Base-by-base conservation (phyloP, 2,329 filamentous ascomycete species). In the Aspergillus calidoustus region DNA sequence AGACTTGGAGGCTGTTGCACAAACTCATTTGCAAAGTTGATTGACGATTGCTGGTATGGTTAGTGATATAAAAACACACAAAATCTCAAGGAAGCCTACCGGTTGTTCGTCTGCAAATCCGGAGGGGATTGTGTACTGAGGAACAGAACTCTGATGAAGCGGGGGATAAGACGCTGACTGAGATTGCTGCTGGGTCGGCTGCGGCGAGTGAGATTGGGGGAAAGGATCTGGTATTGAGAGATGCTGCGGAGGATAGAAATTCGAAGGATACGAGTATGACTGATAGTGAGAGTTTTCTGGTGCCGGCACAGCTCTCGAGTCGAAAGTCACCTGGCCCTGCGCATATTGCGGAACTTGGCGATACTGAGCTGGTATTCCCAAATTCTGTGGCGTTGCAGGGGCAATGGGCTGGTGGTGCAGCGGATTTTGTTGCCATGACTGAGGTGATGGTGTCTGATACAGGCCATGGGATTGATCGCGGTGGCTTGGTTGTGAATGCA, bases 1-100 rank as follows among this genome's bases (percentile, higher is more conserved):
- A 72, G 63, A 49, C 60, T 64, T 3, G 64, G 61, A 19, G 68
- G 62, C 25, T 64, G 60, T 13, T 69, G 66, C 13, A 69, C 28
- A 55, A 73, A 79, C 28, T 74, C 70, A 53, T 70, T 71, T 4
- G 70, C 61, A 44, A 77, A 73, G 54, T 72, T 68, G 25, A 77
- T 69, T 11, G 69, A 67, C 43, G 68, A 60, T 53, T 70, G 64
- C 70, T 74, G 58, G 2, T 44, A 52, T 17, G 4, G 17, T 73
- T 54, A 72, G 67, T 47, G 13, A 22, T 25, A 7, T 7, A 25
- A 31, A 47, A 28, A 15, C 5, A 47, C 11, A 17, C 7, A 19
- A 4, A 17, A 25, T 7, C 23, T 19, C 15, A n/a, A 17, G 2
- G 3, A 38, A 25, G 31, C 69, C 15, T 70, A 73, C 72, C 54